phyloP scores from a whole-genome alignment of 495 filamentous ascomycete species.

The Penicillium flavigenum region DNA sequence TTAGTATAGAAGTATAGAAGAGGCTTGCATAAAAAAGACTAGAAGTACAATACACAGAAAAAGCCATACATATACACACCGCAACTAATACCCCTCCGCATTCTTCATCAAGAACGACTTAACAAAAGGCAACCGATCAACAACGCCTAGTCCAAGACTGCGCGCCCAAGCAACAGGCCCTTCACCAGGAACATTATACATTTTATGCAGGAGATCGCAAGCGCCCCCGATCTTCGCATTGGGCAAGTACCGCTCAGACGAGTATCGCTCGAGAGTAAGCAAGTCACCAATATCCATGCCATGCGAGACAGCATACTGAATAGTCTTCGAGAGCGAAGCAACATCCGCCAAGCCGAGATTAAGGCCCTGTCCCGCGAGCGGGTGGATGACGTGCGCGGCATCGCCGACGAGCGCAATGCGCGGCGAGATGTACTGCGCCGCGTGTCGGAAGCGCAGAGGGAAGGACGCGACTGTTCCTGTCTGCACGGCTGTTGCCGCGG shows the following conservation, averaged over 20 bases:
- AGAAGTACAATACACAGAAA: constrained; percentile 22
- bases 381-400: constrained; percentile 92
- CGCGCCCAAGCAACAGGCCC: constrained; percentile 76
- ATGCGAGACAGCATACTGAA: constrained; percentile 73
- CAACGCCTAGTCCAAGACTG: constrained; percentile 70
- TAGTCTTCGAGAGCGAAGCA: constrained; percentile 66
- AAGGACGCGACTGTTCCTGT: constrained; percentile 82
- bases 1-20: not conserved
- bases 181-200: constrained; percentile 70
- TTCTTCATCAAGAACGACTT: constrained; percentile 88
- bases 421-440: constrained; percentile 85
- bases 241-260: constrained; percentile 69
- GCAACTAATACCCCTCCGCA: constrained; percentile 61
- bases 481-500: constrained; percentile 64
- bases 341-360: constrained; percentile 92
- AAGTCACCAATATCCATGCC: constrained; percentile 80
- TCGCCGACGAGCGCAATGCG: constrained; percentile 88
- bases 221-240: constrained; percentile 88
- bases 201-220: constrained; percentile 89
- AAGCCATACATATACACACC: constrained; percentile 9
- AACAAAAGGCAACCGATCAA: constrained; percentile 72
- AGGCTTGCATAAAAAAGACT: constrained; percentile 14
- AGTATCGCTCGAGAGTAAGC: constrained; percentile 76
- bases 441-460: constrained; percentile 85
- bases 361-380: constrained; percentile 89